Evolutionary conservation across 2,329 filamentous ascomycete genomes (phyloP), one percentile per base, ranked within the genome.

Genomic region (Fusarium tanahbumbuense): DNA sequence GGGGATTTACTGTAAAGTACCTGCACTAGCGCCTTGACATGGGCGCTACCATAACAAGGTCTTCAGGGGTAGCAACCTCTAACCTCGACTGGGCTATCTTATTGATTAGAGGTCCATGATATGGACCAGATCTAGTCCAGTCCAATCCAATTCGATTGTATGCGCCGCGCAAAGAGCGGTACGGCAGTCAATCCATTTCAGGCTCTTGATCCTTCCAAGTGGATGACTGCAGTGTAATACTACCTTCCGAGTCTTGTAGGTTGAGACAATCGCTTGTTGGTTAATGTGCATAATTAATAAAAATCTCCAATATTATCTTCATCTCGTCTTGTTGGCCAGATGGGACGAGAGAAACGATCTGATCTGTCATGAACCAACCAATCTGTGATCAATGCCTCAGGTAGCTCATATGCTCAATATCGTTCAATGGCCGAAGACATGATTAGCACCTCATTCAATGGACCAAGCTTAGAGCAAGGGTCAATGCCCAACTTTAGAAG

Each of bases 11-110:
- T 41, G 32, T 66, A 57, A 44, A 56, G 68, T 70, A 61, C 67
- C 68, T 70, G 68, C 68, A 48, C 68, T 70, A 70, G 68, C 68
- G 68, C 34, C 54, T 18, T 18, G 30, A 25, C 37, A 37, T 52
- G 44, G 49, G 64, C 67, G 58, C 54, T 71, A 64, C 57, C 50
- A 42, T 56, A 46, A 30, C 58, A 30, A 64, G 40, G 32, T 20
- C 16, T 44, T 70, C 62, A 67, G 52, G 66, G 66, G 60, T 48
- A 22, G 20, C 10, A 34, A 44, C 16, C 45, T 47, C 25, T 48
- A n/a, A n/a, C 13, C 34, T 40, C 16, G 25, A 20, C n/a, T 47
- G 15, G 46, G 20, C 15, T 10, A 34, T n/a, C 27, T 23, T n/a
- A 9, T 37, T 53, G 34, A 41, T 53, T 53, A 53, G 49, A 53